phyloP scores from a whole-genome alignment of 805 yeast species.

The Kazachstania martiniae region DNA sequence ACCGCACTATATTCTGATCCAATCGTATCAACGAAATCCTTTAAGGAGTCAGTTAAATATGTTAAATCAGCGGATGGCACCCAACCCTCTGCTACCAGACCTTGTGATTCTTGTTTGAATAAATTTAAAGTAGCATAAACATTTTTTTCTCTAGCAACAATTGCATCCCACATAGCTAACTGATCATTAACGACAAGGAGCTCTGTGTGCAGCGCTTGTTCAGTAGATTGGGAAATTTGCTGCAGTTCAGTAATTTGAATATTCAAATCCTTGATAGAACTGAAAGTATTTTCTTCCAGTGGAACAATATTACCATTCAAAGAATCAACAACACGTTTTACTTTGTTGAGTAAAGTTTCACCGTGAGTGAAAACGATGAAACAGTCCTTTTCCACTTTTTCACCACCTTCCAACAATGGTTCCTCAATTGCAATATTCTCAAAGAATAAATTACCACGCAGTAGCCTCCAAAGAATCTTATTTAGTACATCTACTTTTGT shows the following conservation, averaged over 20 bases:
- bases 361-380: constrained; percentile 93
- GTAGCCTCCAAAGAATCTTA: constrained; percentile 80
- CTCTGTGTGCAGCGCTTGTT: constrained; percentile 64
- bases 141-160: constrained; percentile 68
- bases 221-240: constrained; percentile 53
- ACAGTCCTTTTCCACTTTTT: constrained; percentile 56
- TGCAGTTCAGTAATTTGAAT: constrained; percentile 42
- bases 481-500: constrained; percentile 60
- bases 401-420: constrained; percentile 51
- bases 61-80: constrained; percentile 69
- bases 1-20: constrained; percentile 43
- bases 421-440: constrained; percentile 64
- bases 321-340: constrained; percentile 78
- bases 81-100: constrained; percentile 96
- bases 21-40: constrained; percentile 31
- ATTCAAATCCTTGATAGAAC: constrained; percentile 32
- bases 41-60: constrained; percentile 53
- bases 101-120: constrained; percentile 75
- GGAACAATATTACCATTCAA: constrained; percentile 61
- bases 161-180: constrained; percentile 61
- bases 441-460: constrained; percentile 84
- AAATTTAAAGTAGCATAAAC: constrained; percentile 66
- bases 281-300: constrained; percentile 35
- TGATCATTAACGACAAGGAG: constrained; percentile 67
- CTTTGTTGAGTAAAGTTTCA: constrained; percentile 54